Evolutionary conservation across 73 alveolate genomes (phyloP), one percentile per base, ranked within the genome.

Genomic region (Effrenium voratum): DNA sequence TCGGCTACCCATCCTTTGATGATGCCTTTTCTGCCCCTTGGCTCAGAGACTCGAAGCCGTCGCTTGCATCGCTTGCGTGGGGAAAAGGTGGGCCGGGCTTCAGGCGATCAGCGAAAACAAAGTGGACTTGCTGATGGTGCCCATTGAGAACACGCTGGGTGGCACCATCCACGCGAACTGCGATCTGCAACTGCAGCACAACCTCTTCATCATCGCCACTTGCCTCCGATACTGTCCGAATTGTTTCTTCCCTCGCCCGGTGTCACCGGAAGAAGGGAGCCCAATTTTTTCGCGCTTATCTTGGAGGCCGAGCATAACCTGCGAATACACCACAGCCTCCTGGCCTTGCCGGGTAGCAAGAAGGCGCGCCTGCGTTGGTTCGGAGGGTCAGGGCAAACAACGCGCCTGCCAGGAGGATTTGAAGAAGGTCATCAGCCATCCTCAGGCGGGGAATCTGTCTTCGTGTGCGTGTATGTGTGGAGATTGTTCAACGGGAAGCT

Each of bases 81-180:
- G 36, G 15, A 8, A 8, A 13, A 24, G 41, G 15, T 4, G 81
- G 36, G 2, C 46, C 44, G 66, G 5, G 5, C 16, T 6, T 30
- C 24, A 86, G 95, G 95, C 95, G 0, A 68, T 87, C 95, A 87
- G 95, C 95, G 6, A 66, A 32, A 84, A 84, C 49, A 87, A 60
- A 34, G 81, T 60, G 95, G 43, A 91, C 36, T 72, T 91, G 76
- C 59, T 91, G 76, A 60, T 91, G 98, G 98, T 91, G 75, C 98
- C 98, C 30, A 91, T 91, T 72, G 98, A 91, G 90, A 91, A 91
- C 59, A 70, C 98, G 44, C 88, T 91, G 15, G 98, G 98, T 16
- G 98, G 98, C 59, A 91, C 98, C 55, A 91, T 91, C 50, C 98
- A 91, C 34, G 98, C 98, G 3, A 91, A 91, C 77, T 91, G 88